Evolutionary conservation across 169 alveolate species (phyloP).

Genomic region (Plasmodium berghei): DNA sequence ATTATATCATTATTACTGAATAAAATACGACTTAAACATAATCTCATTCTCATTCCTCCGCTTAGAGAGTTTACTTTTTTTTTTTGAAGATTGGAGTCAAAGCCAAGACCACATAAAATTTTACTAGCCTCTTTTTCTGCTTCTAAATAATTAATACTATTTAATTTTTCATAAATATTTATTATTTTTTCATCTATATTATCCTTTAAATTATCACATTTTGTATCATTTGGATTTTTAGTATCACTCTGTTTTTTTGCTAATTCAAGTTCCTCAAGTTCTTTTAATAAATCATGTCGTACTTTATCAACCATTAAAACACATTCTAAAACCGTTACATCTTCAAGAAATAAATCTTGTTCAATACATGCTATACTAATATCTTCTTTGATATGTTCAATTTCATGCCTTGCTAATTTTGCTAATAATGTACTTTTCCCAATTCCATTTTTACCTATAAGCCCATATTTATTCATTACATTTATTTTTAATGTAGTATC

Average conservation of each 20-base stretch:
- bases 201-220: constrained; percentile 83
- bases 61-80: constrained; percentile 92
- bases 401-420: constrained; percentile 95
- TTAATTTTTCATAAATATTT: constrained; percentile 89
- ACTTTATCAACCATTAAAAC: constrained; percentile 95
- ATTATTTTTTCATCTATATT: constrained; percentile 93
- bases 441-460: constrained; percentile 97
- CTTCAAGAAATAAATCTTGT: constrained; percentile 90
- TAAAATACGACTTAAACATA: constrained; percentile 86
- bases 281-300: constrained; percentile 91
- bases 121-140: constrained; percentile 77
- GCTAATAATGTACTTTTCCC: constrained; percentile 97
- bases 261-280: constrained; percentile 85
- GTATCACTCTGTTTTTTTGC: constrained; percentile 49
- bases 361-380: constrained; percentile 95
- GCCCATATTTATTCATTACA: constrained; percentile 95
- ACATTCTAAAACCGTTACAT: constrained; percentile 92
- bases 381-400: constrained; percentile 93
- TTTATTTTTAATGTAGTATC: constrained; percentile 92
- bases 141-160: constrained; percentile 85
- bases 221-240: constrained; percentile 19
- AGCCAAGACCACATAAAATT: constrained; percentile 93
- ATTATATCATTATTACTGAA: constrained; percentile 88
- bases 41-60: constrained; percentile 89
- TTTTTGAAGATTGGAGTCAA: constrained; percentile 89